Percentiles rank a stretch among this genome's conserved stretches.
Conservation (phyloP, 306 rosid species). For the Argentina anserina region DNA sequence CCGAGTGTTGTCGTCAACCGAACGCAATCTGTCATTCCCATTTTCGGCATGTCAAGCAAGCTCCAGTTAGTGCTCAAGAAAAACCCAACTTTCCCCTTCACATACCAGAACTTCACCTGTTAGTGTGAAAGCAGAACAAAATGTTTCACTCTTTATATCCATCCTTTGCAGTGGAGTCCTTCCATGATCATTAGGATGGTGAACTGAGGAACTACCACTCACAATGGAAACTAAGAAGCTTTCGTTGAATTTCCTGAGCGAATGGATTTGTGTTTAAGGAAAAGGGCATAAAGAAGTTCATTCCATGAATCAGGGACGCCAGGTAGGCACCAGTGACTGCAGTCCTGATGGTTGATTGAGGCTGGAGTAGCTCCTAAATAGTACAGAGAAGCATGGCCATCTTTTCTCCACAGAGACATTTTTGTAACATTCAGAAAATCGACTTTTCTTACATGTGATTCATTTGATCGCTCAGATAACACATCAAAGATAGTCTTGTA, state of each 20-base stretch:
- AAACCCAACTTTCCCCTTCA: slow-evolving; percentile 23
- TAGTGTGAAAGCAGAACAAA: slow-evolving; percentile 17
- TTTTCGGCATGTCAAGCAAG: neutral
- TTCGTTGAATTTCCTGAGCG: slow-evolving; percentile 15
- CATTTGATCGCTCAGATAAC: slow-evolving; percentile 36
- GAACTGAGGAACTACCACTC: slow-evolving; percentile 13
- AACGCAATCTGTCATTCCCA: neutral
- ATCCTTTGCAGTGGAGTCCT: slow-evolving; percentile 15
- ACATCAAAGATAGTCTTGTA: slow-evolving; percentile 40
- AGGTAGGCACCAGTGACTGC: slow-evolving; percentile 98
- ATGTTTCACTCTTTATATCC: neutral
- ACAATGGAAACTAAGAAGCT: slow-evolving; percentile 29
- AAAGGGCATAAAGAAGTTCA: slow-evolving; percentile 65
- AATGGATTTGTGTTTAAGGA: slow-evolving; percentile 47
- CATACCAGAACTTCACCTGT: slow-evolving; percentile 4
- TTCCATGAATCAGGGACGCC: slow-evolving; percentile 97
- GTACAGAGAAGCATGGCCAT: slow-evolving; percentile 79
- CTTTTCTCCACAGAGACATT: slow-evolving; percentile 71
- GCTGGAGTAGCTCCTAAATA: slow-evolving; percentile 51
- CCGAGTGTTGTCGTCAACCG: neutral
- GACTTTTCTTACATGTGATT: slow-evolving; percentile 39
- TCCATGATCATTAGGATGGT: neutral
- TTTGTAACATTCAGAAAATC: slow-evolving; percentile 62
- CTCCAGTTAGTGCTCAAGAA: neutral
- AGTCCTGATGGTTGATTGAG: slow-evolving; percentile 63